Conservation (phyloP, 208 protist genomes). For the Trypanosoma melophagium region DNA sequence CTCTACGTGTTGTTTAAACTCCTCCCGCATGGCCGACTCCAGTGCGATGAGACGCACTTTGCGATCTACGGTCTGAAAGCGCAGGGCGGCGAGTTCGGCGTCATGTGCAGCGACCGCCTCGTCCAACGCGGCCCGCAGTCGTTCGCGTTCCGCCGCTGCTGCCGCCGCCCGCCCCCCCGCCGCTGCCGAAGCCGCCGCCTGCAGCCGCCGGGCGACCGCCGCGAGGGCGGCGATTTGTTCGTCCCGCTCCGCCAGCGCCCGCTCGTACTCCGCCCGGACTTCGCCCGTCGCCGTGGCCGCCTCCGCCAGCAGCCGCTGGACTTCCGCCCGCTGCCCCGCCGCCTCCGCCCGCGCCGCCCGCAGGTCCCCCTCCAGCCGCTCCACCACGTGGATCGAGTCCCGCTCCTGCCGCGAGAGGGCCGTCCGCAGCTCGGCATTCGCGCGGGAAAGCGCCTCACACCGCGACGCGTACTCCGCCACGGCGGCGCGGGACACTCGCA, state of each 20-base stretch:
- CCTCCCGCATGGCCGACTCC: constrained; percentile 68
- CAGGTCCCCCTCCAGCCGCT: constrained; percentile 46
- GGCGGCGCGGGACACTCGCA: constrained; percentile 42
- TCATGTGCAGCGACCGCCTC: constrained; percentile 56
- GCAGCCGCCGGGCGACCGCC: constrained; percentile 45
- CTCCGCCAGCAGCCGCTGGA: constrained; percentile 37
- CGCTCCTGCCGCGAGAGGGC: constrained; percentile 52
- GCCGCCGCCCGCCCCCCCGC: constrained; percentile 59
- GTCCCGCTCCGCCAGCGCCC: constrained; percentile 63
- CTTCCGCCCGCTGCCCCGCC: constrained; percentile 35
- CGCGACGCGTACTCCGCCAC: constrained; percentile 49
- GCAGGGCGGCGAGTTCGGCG: constrained; percentile 60
- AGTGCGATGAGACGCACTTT: constrained; percentile 80
- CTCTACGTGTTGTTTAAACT: constrained; percentile 59
- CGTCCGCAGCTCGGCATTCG: constrained; percentile 50
- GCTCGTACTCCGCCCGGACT: constrained; percentile 56
- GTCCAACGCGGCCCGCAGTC: constrained; percentile 63
- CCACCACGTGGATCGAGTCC: constrained; percentile 57
- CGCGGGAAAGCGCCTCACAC: constrained; percentile 34
- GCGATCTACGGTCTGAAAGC: constrained; percentile 79
- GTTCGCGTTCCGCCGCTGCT: constrained; percentile 45
- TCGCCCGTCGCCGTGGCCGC: constrained; percentile 36
- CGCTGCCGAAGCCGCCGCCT: constrained; percentile 56
- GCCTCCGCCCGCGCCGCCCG: constrained; percentile 34
- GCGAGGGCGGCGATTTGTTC: constrained; percentile 54